These are phyloP conservation scores for Catharanthus roseus DNA, from an alignment of 257 asterid species.

Conservation along the genomic window DNA sequence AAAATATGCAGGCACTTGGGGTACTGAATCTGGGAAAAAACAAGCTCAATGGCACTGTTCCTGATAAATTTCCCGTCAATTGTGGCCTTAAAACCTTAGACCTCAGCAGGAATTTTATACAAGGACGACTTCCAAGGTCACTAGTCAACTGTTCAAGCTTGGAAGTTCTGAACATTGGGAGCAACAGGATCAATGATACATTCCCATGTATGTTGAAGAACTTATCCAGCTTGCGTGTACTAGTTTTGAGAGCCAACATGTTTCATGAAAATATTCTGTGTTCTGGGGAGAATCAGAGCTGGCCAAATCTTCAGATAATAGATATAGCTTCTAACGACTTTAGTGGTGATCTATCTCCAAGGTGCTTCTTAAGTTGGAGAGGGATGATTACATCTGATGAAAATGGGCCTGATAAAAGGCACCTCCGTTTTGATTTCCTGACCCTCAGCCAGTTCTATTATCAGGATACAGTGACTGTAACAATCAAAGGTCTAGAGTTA, in stretches of 20 bases:
- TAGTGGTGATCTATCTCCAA: constrained; percentile 17
- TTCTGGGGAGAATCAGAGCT: background rate
- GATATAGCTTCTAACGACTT: constrained; percentile 31
- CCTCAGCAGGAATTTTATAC: constrained; percentile 26
- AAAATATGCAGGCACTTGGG: background rate
- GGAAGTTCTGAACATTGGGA: constrained; percentile 42
- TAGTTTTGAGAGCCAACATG: constrained; percentile 17
- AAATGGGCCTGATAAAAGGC: constrained; percentile 7
- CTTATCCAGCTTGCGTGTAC: constrained; percentile 9
- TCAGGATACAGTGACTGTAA: constrained; percentile 46
- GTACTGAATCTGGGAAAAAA: constrained; percentile 13
- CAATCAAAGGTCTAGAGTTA: constrained; percentile 49
- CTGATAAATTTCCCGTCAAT: constrained; percentile 21
- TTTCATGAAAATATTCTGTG: constrained; percentile 30
- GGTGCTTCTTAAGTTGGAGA: constrained; percentile 15
- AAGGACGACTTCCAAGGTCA: constrained; percentile 35
- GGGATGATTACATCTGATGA: constrained; percentile 20
- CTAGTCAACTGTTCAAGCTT: constrained; percentile 29
- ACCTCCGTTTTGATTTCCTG: constrained; percentile 19
- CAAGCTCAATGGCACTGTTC: constrained; percentile 28
- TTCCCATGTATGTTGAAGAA: constrained; percentile 28
- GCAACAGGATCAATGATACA: constrained; percentile 27
- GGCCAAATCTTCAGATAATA: constrained; percentile 28
- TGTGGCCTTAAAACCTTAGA: constrained; percentile 32
- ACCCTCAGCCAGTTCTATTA: constrained; percentile 29